Conservation (phyloP, 164 flowering plant species). For the Vitis cinerea region DNA sequence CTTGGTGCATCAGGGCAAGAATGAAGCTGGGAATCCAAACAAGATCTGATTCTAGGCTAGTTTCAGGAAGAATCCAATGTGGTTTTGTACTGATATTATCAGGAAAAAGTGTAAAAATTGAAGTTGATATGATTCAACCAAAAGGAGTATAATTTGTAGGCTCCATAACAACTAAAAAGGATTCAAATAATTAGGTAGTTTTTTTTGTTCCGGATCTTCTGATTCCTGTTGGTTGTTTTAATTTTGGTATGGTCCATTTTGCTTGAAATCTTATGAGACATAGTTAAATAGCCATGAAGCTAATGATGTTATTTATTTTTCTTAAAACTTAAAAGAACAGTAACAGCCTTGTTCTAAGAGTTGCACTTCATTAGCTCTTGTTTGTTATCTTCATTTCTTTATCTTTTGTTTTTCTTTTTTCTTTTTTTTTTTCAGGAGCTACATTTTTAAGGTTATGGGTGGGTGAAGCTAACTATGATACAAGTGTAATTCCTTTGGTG, state of each 20-base stretch:
- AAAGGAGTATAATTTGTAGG: background rate
- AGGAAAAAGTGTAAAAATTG: background rate
- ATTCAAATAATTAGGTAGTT: no score
- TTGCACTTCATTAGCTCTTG: no score
- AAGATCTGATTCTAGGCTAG: no score
- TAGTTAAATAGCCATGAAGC: no score
- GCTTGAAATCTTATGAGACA: background rate
- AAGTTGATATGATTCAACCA: background rate
- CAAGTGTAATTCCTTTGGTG: slow-evolving; percentile 53
- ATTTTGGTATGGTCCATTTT: background rate
- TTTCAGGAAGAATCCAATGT: no score
- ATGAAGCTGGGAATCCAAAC: no score
- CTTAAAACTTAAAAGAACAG: no score
- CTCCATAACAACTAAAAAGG: background rate
- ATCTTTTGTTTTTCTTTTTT: background rate
- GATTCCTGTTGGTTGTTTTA: background rate
- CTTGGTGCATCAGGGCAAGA: no score
- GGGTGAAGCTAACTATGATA: slow-evolving; percentile 43
- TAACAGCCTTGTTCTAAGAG: no score
- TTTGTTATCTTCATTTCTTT: background rate
- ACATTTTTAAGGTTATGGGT: slow-evolving; percentile 53
- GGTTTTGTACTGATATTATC: no score
- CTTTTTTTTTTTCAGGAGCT: slow-evolving; percentile 44
- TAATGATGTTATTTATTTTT: no score
- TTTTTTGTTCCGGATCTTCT: background rate